These are phyloP conservation scores for Glomus cerebriforme DNA, from an alignment of 192 early-diverging fungal genomes.

Conservation along the genomic window DNA sequence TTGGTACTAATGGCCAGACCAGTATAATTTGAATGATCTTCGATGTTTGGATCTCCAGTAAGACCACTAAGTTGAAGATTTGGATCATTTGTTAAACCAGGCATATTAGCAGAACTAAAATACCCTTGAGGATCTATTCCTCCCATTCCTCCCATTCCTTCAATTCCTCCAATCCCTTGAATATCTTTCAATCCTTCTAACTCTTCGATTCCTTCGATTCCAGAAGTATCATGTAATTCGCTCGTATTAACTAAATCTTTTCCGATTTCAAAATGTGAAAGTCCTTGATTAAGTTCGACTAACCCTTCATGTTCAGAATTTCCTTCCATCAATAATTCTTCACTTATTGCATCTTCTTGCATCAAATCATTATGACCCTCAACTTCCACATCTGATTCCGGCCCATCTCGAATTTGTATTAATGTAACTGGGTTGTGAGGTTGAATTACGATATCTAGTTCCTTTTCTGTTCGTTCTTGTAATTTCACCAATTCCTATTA, in stretches of 20 bases:
- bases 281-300: neutral
- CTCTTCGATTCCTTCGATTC: neutral
- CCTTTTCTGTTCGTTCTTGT: conserved; percentile 9
- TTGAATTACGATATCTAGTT: neutral
- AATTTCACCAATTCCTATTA: neutral
- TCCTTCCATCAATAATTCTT: neutral
- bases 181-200: neutral
- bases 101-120: neutral
- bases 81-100: neutral
- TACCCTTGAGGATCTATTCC: neutral
- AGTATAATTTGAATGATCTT: neutral
- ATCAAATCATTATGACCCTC: neutral
- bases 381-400: conserved; percentile 2
- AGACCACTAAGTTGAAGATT: neutral
- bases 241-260: neutral
- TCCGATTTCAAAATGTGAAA: neutral
- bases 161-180: neutral
- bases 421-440: neutral
- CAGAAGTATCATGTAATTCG: neutral
- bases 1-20: neutral
- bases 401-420: neutral
- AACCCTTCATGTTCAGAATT: neutral
- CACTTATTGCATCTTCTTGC: neutral
- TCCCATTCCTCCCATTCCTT: neutral
- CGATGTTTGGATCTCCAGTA: neutral